These are phyloP conservation scores for Solanum aculeatissimum DNA, from an alignment of 305 asterid genomes.

Conservation along the genomic window DNA sequence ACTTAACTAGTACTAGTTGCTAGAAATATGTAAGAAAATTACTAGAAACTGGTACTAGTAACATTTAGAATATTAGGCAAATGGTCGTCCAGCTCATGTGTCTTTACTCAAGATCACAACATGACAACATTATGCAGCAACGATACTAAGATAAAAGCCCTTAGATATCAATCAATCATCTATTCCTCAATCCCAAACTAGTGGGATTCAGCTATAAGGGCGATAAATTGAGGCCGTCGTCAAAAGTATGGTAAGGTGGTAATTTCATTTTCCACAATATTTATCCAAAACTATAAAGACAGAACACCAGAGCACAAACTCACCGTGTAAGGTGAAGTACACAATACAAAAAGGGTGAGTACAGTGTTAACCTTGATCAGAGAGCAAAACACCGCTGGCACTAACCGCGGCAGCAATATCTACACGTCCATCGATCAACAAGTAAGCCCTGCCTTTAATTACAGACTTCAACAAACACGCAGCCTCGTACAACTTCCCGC, in stretches of 20 bases:
- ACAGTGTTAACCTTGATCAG: conserved; percentile 64
- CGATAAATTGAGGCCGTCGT: background rate
- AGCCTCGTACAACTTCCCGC: conserved; percentile 77
- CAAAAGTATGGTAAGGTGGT: background rate
- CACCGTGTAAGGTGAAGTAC: background rate
- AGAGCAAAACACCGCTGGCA: conserved; percentile 87
- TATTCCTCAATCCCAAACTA: background rate
- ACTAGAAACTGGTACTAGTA: background rate
- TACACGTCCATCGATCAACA: conserved; percentile 80
- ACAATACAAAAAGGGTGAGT: background rate
- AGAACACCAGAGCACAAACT: background rate
- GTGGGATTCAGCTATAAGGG: background rate
- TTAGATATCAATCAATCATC: background rate
- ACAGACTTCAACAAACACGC: conserved; percentile 78
- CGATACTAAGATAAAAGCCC: background rate
- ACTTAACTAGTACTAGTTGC: background rate
- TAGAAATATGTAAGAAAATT: background rate
- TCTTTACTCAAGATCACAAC: background rate
- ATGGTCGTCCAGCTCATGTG: background rate
- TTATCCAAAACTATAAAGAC: background rate
- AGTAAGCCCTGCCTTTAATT: conserved; percentile 68
- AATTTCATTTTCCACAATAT: background rate
- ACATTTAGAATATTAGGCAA: background rate
- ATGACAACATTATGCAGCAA: background rate
- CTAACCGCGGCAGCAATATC: conserved; percentile 82